These are phyloP conservation scores for Diplosphaera chodatii DNA, from an alignment of 139 green algal species.

Conservation along the genomic window DNA sequence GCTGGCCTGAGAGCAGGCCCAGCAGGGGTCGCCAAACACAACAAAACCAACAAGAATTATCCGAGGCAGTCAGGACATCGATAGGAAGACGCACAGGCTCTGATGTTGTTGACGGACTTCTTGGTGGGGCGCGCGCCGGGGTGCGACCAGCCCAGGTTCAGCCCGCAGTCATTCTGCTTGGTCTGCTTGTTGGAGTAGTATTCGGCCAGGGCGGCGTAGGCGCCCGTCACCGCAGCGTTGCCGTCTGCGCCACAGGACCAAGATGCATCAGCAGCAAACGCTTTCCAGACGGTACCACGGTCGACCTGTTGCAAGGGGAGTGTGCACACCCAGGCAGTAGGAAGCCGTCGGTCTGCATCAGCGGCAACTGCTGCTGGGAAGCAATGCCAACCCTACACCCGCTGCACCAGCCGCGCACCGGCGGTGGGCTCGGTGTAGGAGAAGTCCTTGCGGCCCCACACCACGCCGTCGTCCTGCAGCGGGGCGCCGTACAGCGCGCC, in stretches of 20 bases:
- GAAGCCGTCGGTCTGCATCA: neutral
- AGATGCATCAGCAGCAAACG: neutral
- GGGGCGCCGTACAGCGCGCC: constrained; percentile 25
- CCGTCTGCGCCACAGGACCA: neutral
- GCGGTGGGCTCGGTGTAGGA: constrained; percentile 21
- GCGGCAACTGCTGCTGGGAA: neutral
- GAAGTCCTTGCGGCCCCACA: constrained; percentile 22
- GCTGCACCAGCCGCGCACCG: neutral
- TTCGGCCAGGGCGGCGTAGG: constrained; percentile 11
- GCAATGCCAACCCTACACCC: neutral
- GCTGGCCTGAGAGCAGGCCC: too few species aligned
- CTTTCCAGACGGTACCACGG: too few species aligned
- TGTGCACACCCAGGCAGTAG: too few species aligned
- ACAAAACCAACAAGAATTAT: too few species aligned
- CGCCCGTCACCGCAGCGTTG: constrained; percentile 11
- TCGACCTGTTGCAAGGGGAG: too few species aligned
- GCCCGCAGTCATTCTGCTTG: constrained; percentile 1
- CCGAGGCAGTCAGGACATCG: too few species aligned
- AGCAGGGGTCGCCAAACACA: too few species aligned
- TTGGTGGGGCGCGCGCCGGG: neutral
- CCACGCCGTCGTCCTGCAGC: constrained; percentile 12
- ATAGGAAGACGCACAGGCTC: neutral
- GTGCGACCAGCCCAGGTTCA: constrained; percentile 13
- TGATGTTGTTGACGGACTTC: neutral
- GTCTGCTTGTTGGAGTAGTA: constrained; percentile 12